Percentiles rank a stretch among this genome's conserved stretches.
Conservation (phyloP, 2,329 filamentous ascomycete genomes). For the Stemphylium vesicarium region DNA sequence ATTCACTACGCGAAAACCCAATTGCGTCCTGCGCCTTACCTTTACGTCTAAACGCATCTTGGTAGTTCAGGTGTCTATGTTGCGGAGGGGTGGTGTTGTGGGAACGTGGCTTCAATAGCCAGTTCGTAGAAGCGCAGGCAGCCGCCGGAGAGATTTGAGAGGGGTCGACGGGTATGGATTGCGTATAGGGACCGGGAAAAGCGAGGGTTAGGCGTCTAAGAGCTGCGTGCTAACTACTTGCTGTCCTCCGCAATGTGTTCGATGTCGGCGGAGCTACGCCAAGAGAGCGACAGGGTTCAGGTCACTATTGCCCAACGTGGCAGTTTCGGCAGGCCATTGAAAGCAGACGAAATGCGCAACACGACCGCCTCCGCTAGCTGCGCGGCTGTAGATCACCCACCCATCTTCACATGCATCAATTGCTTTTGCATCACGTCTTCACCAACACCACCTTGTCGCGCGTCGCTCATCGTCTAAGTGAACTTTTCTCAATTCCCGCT, state of each 20-base stretch:
- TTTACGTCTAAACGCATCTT: conserved; percentile 57
- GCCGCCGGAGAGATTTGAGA: conserved; percentile 1
- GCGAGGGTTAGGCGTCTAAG: not conserved
- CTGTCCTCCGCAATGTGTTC: conserved; percentile 32
- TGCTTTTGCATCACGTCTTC: not conserved
- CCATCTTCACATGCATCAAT: not conserved
- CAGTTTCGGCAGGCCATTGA: conserved; percentile 25
- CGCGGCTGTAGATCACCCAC: not conserved
- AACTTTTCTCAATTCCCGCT: conserved; percentile 38
- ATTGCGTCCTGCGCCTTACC: conserved; percentile 34
- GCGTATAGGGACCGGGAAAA: not conserved
- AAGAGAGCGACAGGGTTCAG: conserved; percentile 38
- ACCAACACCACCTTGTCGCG: not conserved
- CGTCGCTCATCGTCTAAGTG: conserved; percentile 1
- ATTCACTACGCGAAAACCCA: not conserved
- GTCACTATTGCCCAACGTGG: conserved; percentile 28
- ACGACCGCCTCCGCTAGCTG: conserved; percentile 19
- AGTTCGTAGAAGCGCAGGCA: conserved; percentile 35
- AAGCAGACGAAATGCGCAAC: conserved; percentile 31
- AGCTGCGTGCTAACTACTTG: conserved; percentile 4
- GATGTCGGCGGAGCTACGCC: conserved; percentile 30
- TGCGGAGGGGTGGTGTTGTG: conserved; percentile 37
- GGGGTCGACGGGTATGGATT: not conserved
- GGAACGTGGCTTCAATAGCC: conserved; percentile 51
- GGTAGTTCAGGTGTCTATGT: conserved; percentile 32